These are phyloP conservation scores for Gossypium davidsonii DNA, from an alignment of 441 rosid genomes.

Conservation along the genomic window DNA sequence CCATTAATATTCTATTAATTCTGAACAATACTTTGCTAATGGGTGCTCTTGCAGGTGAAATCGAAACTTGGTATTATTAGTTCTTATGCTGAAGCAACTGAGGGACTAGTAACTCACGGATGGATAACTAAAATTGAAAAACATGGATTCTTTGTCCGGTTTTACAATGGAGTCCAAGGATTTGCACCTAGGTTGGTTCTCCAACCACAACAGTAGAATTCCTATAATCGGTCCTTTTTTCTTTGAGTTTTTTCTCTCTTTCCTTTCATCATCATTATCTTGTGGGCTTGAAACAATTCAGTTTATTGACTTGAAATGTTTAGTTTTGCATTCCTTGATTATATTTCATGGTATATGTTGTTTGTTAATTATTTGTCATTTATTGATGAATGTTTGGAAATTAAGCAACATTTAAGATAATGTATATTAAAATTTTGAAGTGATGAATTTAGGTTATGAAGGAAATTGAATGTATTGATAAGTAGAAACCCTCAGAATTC, in stretches of 20 bases:
- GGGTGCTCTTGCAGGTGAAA: slow-evolving; percentile 63
- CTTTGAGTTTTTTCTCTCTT: not conserved
- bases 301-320: not conserved
- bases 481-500: not conserved
- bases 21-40: slow-evolving; percentile 14
- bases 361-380: not conserved
- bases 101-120: slow-evolving; percentile 84
- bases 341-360: not conserved
- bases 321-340: not conserved
- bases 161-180: slow-evolving; percentile 97
- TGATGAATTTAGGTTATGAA: not conserved
- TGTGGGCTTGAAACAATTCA: not conserved
- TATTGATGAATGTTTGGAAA: not conserved
- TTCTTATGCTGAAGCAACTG: slow-evolving; percentile 81
- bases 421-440: not conserved
- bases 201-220: slow-evolving; percentile 5
- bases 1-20: slow-evolving; percentile 5
- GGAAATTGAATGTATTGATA: not conserved
- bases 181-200: slow-evolving; percentile 73
- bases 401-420: not conserved
- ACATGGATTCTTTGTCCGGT: slow-evolving; percentile 92
- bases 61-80: slow-evolving; percentile 81
- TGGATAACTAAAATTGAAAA: slow-evolving; percentile 97
- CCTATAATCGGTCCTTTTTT: not conserved
- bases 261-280: not conserved